Evolutionary conservation across 164 flowering plant genomes (phyloP).

Genomic region (Macadamia tetraphylla): DNA sequence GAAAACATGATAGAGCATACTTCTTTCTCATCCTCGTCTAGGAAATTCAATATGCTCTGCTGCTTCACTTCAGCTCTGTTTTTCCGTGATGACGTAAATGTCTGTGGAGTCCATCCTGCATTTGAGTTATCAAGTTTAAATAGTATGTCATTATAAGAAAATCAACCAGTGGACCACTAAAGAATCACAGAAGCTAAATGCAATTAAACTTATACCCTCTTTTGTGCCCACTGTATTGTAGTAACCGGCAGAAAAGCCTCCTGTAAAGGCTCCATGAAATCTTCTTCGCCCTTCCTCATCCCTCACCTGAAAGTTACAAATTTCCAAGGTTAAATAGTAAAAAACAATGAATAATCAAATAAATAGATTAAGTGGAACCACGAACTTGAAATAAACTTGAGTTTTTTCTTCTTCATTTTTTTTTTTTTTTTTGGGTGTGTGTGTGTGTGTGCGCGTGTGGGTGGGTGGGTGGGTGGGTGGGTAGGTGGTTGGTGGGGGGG

Average conservation of each 20-base stretch:
- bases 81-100: slow-evolving; percentile 86
- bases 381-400: no score
- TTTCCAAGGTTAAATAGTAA: not conserved
- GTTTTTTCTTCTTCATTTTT: no score
- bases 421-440: no score
- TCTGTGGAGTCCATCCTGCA: slow-evolving; percentile 95
- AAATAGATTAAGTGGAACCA: no score
- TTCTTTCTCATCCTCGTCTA: slow-evolving; percentile 90
- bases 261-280: slow-evolving; percentile 96
- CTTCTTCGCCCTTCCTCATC: slow-evolving; percentile 93
- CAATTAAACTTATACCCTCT: slow-evolving; percentile 48
- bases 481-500: no score
- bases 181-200: not conserved
- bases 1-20: slow-evolving; percentile 35
- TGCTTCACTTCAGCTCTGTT: slow-evolving; percentile 73
- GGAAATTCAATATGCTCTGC: slow-evolving; percentile 63
- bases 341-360: not conserved
- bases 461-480: no score
- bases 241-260: slow-evolving; percentile 91
- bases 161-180: not conserved
- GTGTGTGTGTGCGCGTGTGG: no score
- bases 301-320: slow-evolving; percentile 49
- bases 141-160: not conserved
- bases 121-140: not conserved
- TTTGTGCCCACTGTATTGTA: slow-evolving; percentile 89